Evolutionary conservation across 2,329 filamentous ascomycete species (phyloP), one percentile per base, ranked within the genome.

Genomic region (Aspergillus sp.): DNA sequence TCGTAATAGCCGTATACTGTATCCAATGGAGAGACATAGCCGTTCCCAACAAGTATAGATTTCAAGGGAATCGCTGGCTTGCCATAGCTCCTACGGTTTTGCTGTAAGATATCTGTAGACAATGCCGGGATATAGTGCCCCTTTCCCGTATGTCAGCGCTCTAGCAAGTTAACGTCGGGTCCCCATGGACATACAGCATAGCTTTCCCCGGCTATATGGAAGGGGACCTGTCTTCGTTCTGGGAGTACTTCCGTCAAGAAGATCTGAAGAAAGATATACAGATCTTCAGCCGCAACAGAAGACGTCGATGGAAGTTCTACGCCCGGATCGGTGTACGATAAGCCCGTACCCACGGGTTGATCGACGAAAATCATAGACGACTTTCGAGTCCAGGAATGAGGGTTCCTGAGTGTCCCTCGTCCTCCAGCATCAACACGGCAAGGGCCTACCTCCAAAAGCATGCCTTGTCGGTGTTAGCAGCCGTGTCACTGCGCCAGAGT

Each of bases 121-220:
- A 71, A 61, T 29, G 66, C 62, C 2, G 73, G 73, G 12, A 75
- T 67, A 49, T 76, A 76, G 53, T 75, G 69, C 5, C 73, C 73
- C 70, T 64, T n/a, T 0, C 10, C 2, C 26, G 5, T 10, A 19
- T 19, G 35, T 55, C 41, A 54, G 50, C 5, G 28, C 3, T 32
- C 4, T 8, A 9, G 3, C 9, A 29, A 39, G 28, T 3, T 6
- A 35, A 19, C 2, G 9, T 61, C 54, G 27, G 28, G 12, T n/a
- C 19, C n/a, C 10, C 8, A 29, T 7, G 7, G 4, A 32, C 36
- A 42, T 55, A 71, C 68, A n/a, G 62, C 73, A 59, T 73, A 76
- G 47, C 68, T 72, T 49, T 77, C 74, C 0, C 73, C 74, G 0
- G 73, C 69, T 29, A 77, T 68, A 40, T 75, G 69, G 29, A 78